Percentiles rank a stretch among this genome's conserved stretches.
phyloP scores from a whole-genome alignment of 495 filamentous ascomycete species.

The Talaromyces nanjingensis region DNA sequence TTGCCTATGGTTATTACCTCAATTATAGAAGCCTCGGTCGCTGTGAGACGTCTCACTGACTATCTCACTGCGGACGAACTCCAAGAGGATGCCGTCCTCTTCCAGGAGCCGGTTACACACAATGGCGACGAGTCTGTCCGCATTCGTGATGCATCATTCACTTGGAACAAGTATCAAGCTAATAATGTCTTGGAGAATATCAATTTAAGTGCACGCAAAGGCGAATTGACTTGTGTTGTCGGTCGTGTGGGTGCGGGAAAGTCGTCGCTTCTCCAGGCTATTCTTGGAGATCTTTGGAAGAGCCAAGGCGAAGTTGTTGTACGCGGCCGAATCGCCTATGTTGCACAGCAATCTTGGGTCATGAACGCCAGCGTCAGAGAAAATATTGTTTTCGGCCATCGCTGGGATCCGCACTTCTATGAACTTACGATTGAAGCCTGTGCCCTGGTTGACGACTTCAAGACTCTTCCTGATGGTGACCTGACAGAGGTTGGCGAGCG shows the following conservation, averaged over 20 bases:
- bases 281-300: conserved; percentile 90
- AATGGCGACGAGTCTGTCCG: conserved; percentile 76
- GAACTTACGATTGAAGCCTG: conserved; percentile 91
- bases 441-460: conserved; percentile 86
- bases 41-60: conserved; percentile 75
- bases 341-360: conserved; percentile 88
- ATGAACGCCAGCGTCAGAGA: conserved; percentile 97
- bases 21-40: conserved; percentile 92
- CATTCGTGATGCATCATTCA: conserved; percentile 81
- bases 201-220: conserved; percentile 79
- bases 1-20: conserved; percentile 97
- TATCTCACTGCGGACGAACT: conserved; percentile 87
- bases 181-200: conserved; percentile 64
- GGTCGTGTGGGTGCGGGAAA: conserved; percentile 95
- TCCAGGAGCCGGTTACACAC: conserved; percentile 59
- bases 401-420: conserved; percentile 92
- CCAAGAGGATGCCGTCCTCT: conserved; percentile 72
- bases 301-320: conserved; percentile 75
- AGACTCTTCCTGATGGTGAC: conserved; percentile 88
- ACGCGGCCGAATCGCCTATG: conserved; percentile 79
- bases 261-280: conserved; percentile 79
- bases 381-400: conserved; percentile 95
- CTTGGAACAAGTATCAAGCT: conserved; percentile 78
- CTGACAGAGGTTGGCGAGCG: conserved; percentile 95
- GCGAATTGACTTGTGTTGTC: conserved; percentile 86